These are phyloP conservation scores for Phytophthora pini DNA, from an alignment of 352 stramenopile species.

Conservation along the genomic window DNA sequence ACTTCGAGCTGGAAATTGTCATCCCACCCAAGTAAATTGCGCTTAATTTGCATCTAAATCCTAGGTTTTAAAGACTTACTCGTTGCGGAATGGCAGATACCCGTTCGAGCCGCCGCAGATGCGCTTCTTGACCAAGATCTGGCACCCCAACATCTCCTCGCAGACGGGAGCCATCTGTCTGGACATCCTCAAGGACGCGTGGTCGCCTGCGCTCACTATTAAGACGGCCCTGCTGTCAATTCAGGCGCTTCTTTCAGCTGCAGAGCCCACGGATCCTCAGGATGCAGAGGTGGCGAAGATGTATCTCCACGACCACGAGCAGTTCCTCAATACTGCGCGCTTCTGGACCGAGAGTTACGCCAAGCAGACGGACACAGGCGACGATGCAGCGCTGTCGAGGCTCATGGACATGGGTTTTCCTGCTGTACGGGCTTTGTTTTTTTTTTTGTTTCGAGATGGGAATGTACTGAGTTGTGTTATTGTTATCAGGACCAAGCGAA, in stretches of 20 bases:
- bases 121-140: conserved; percentile 95
- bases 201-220: conserved; percentile 96
- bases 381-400: conserved; percentile 67
- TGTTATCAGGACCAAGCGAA: conserved; percentile 65
- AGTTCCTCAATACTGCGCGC: conserved; percentile 94
- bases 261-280: conserved; percentile 93
- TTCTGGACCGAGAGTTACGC: conserved; percentile 98
- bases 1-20: conserved; percentile 94
- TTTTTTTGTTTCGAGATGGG: conserved; percentile 1
- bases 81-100: conserved; percentile 50
- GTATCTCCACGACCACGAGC: conserved; percentile 92
- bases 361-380: conserved; percentile 61
- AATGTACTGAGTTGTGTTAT: neutral
- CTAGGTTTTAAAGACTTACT: conserved; percentile 7
- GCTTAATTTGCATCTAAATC: neutral
- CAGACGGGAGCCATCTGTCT: conserved; percentile 98
- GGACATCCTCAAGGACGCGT: conserved; percentile 98
- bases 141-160: conserved; percentile 98
- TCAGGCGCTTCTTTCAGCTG: conserved; percentile 95
- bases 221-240: conserved; percentile 97
- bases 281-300: conserved; percentile 97
- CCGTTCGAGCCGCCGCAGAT: conserved; percentile 97
- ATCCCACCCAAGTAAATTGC: conserved; percentile 90
- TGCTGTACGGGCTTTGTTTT: conserved; percentile 41
- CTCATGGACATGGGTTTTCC: conserved; percentile 91